These are phyloP conservation scores for Amauroascus verrucosus DNA, from an alignment of 2,329 filamentous ascomycete species.

Conservation along the genomic window DNA sequence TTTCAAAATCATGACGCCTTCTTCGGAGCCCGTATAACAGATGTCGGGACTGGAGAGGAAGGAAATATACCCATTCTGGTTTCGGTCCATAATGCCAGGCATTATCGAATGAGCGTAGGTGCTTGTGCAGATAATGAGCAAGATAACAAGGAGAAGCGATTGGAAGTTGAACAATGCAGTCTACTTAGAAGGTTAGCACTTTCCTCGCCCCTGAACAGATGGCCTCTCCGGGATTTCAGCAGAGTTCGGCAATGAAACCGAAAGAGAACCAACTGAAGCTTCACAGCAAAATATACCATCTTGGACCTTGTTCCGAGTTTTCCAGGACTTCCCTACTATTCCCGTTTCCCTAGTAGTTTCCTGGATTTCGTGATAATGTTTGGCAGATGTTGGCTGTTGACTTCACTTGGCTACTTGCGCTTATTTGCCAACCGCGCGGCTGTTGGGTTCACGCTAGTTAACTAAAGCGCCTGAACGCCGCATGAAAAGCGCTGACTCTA, in stretches of 20 bases:
- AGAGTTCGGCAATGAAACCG: not conserved
- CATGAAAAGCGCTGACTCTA: not conserved
- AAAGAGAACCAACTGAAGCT: not conserved
- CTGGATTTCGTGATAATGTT: not conserved
- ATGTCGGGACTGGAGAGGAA: not conserved
- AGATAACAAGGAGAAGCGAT: conserved; percentile 83
- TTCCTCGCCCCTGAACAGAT: not conserved
- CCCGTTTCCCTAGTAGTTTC: not conserved
- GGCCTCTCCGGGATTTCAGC: not conserved
- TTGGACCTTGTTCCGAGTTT: not conserved
- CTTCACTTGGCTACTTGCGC: not conserved
- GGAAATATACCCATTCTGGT: conserved; percentile 68
- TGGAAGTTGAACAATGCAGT: conserved; percentile 98
- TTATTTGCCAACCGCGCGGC: not conserved
- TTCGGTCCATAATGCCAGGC: conserved; percentile 79
- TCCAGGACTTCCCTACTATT: not conserved
- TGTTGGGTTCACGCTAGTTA: not conserved
- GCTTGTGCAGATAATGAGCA: conserved; percentile 92
- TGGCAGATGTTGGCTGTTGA: not conserved
- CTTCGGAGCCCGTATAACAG: too few species aligned
- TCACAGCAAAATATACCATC: not conserved
- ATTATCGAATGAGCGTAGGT: conserved; percentile 87
- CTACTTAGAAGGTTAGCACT: conserved; percentile 38
- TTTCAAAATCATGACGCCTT: not conserved
- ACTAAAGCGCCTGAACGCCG: not conserved